These are phyloP conservation scores for Coemansia erecta DNA, from an alignment of 192 early-diverging fungal species.

Conservation along the genomic window DNA sequence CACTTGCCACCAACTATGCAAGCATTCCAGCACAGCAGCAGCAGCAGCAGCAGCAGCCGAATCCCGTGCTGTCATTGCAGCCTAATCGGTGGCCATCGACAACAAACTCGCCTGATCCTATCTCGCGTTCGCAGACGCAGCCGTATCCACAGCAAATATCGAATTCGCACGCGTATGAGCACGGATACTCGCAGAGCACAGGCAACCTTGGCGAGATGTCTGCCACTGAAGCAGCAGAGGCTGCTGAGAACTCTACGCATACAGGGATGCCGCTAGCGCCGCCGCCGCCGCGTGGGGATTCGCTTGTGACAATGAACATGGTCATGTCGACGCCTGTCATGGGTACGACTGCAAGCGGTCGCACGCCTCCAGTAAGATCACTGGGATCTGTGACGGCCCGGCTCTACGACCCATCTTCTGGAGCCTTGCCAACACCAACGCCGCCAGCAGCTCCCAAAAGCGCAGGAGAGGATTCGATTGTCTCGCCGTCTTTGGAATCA, in stretches of 20 bases:
- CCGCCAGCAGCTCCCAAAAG: conserved; percentile 2
- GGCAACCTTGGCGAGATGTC: not conserved
- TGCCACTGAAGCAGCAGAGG: not conserved
- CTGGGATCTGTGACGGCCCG: conserved; percentile 47
- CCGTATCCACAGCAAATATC: too few species aligned
- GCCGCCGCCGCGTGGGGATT: conserved; percentile 35
- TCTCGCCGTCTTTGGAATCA: conserved; percentile 9
- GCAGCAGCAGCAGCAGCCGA: conserved; percentile 2
- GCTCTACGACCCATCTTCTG: conserved; percentile 30
- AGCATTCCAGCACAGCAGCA: not conserved
- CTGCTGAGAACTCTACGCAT: not conserved
- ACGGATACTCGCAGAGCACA: conserved; percentile 1
- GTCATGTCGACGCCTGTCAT: conserved; percentile 34
- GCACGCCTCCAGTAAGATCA: conserved; percentile 12
- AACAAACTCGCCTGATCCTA: conserved; percentile 14
- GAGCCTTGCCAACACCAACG: not conserved
- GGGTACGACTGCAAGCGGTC: not conserved
- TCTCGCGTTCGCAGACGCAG: not conserved
- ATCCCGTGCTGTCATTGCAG: not conserved
- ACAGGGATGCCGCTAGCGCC: not conserved
- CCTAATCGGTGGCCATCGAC: conserved; percentile 22
- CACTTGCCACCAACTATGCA: conserved; percentile 2
- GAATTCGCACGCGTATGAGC: too few species aligned
- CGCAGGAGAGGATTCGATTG: not conserved
- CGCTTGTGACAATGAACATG: conserved; percentile 24